Base-by-base conservation (phyloP, 1,139 yeast genomes). In the Lodderomyces metapsilosis region DNA sequence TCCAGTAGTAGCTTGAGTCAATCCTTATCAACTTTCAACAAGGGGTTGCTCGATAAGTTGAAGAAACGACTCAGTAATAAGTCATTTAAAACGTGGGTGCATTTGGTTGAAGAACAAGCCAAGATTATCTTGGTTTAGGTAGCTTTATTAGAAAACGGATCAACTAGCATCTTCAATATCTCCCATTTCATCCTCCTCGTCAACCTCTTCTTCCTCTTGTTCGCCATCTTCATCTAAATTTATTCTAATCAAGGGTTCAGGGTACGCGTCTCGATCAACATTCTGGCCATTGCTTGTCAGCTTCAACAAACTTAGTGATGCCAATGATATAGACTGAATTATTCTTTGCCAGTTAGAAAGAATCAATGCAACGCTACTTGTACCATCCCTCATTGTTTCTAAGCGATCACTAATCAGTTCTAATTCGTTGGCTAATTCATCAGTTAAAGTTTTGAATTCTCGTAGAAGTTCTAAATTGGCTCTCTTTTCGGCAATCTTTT, bases 341-440 rank as follows among this genome's bases (percentile, higher is more conserved):
- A 86, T 84, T 45, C 76, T 80, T 45, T 79, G 77, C 95, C 95
- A 86, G 50, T 82, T 84, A 8, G 82, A 71, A 52, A 82, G 65
- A 4, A 81, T 76, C 12, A 70, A 57, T 4, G 72, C 75, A 9
- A 80, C 80, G 35, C 80, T 72, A 43, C 74, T 80, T 2, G 88
- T 74, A 0, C 87, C 88, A 31, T 71, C 75, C 13, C 75, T 74
- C 63, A 83, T 64, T 11, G 67, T 66, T 12, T 68, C 72, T 34
- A 83, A 55, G 50, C 76, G 72, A n/a, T 57, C 61, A 18, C 75
- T 76, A 22, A 82, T 64, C 17, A 59, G 62, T 37, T 74, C 79
- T 37, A 82, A 62, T 45, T 78, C 78, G 3, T 52, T 49, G 2
- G 78, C 75, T 35, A 82, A 60, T 2, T 59, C 60, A 2, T 65